Conservation (phyloP, 2,329 filamentous ascomycete genomes). For the Mycocentrospora acerina region DNA sequence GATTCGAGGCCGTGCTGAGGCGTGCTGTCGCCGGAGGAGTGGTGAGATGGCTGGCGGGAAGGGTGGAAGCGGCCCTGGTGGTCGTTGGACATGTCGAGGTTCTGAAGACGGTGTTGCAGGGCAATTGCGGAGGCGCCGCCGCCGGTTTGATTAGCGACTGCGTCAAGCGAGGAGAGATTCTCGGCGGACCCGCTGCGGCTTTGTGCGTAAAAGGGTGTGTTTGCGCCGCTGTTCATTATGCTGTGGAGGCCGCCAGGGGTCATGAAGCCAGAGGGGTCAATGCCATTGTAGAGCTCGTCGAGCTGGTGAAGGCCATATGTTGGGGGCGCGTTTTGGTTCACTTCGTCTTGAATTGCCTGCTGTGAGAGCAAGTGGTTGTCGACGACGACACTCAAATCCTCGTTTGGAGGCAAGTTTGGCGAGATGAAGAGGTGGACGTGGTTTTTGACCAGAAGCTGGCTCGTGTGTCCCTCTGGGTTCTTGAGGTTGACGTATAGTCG, state of each 20-base stretch:
- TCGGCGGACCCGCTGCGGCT: slow-evolving; percentile 76
- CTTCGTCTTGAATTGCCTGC: slow-evolving; percentile 55
- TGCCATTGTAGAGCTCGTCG: slow-evolving; percentile 85
- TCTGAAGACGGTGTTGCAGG: slow-evolving; percentile 68
- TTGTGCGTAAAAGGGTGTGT: slow-evolving; percentile 74
- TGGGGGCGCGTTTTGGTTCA: slow-evolving; percentile 75
- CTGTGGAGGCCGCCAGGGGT: slow-evolving; percentile 66
- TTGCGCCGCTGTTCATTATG: slow-evolving; percentile 58
- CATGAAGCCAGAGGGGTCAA: slow-evolving; percentile 79
- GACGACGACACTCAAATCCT: slow-evolving; percentile 71
- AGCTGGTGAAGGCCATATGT: slow-evolving; percentile 88
- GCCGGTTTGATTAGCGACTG: slow-evolving; percentile 31
- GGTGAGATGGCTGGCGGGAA: slow-evolving; percentile 25
- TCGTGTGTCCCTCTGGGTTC: slow-evolving; percentile 93
- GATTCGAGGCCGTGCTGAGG: slow-evolving; percentile 29
- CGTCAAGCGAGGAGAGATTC: slow-evolving; percentile 67
- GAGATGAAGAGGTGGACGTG: slow-evolving; percentile 95
- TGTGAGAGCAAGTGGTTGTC: slow-evolving; percentile 42
- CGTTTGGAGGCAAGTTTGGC: slow-evolving; percentile 84
- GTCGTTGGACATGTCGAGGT: slow-evolving; percentile 47
- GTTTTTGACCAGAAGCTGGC: slow-evolving; percentile 88
- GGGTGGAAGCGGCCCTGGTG: slow-evolving; percentile 26
- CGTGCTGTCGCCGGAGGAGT: slow-evolving; percentile 41
- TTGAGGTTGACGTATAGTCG: slow-evolving; percentile 87
- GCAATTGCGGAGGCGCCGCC: slow-evolving; percentile 57